These are phyloP conservation scores for Hymenoscyphus fructigenus DNA, from an alignment of 2,329 filamentous ascomycete genomes.

Conservation along the genomic window DNA sequence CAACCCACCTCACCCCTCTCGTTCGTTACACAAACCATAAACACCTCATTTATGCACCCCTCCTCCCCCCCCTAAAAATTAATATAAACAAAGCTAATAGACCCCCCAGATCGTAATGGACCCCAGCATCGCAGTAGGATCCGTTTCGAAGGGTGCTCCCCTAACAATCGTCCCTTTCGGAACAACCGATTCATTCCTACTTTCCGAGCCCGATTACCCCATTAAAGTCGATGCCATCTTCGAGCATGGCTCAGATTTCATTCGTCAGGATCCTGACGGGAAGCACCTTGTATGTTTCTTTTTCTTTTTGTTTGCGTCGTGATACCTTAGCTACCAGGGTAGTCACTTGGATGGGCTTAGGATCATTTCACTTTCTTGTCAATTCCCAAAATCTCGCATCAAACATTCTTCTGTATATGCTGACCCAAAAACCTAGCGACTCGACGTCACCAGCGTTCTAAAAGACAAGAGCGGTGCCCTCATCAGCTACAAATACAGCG, in stretches of 20 bases:
- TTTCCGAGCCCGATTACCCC: slow-evolving; percentile 40
- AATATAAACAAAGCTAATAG: neutral
- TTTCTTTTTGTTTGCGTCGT: neutral
- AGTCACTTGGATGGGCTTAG: too few relatives aligned
- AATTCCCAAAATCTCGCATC: neutral
- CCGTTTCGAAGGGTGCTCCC: slow-evolving; percentile 34
- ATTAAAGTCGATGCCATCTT: slow-evolving; percentile 40
- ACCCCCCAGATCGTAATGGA: slow-evolving; percentile 39
- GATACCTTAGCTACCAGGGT: too few relatives aligned
- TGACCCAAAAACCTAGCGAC: slow-evolving; percentile 25
- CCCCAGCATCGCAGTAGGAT: slow-evolving; percentile 31
- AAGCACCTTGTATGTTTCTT: slow-evolving; percentile 30
- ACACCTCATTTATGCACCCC: neutral
- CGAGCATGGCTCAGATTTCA: slow-evolving; percentile 42
- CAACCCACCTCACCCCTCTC: neutral
- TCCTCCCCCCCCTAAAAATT: neutral
- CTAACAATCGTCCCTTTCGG: slow-evolving; percentile 38
- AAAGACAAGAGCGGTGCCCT: slow-evolving; percentile 39
- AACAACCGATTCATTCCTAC: slow-evolving; percentile 34
- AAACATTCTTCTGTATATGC: neutral
- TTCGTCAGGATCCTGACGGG: slow-evolving; percentile 42
- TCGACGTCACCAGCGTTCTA: slow-evolving; percentile 41
- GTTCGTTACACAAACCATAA: neutral
- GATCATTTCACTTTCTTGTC: too few relatives aligned
- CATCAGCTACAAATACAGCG: slow-evolving; percentile 42